Conservation (phyloP, 2,329 filamentous ascomycete species). For the Lasiodiplodia citricola region DNA sequence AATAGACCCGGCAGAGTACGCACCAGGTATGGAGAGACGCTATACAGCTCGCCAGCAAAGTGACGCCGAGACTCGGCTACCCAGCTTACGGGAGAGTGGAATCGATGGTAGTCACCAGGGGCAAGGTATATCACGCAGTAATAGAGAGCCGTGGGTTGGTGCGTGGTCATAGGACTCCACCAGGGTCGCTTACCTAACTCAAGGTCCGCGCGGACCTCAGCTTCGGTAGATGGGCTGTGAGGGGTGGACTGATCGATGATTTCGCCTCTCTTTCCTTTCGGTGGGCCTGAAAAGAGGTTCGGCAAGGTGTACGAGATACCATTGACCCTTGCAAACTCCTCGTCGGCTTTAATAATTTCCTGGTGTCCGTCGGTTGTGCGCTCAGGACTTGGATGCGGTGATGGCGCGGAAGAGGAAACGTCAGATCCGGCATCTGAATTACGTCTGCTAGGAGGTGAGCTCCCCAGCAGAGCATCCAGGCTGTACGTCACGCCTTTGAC, state of each 20-base stretch:
- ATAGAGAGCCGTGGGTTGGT: slow-evolving; percentile 72
- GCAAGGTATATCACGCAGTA: slow-evolving; percentile 96
- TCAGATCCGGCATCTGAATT: slow-evolving; percentile 55
- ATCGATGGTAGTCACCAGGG: slow-evolving; percentile 96
- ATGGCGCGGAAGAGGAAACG: slow-evolving; percentile 42
- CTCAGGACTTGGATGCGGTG: slow-evolving; percentile 41
- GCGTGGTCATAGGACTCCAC: slow-evolving; percentile 49
- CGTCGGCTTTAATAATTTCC: slow-evolving; percentile 76
- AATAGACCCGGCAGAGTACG: slow-evolving; percentile 92
- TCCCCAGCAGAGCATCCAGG: slow-evolving; percentile 86
- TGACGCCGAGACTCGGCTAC: slow-evolving; percentile 94
- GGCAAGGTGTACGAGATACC: slow-evolving; percentile 95
- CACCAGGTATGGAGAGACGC: slow-evolving; percentile 92
- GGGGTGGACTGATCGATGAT: slow-evolving; percentile 75
- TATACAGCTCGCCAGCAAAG: slow-evolving; percentile 95
- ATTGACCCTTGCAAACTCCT: slow-evolving; percentile 93
- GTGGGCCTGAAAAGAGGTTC: slow-evolving; percentile 77
- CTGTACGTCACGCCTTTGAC: slow-evolving; percentile 99
- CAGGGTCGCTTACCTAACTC: slow-evolving; percentile 65
- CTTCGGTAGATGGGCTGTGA: slow-evolving; percentile 73
- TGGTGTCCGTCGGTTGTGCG: slow-evolving; percentile 49
- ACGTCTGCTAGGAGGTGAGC: slow-evolving; percentile 36
- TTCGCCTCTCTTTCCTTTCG: slow-evolving; percentile 53
- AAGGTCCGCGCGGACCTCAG: slow-evolving; percentile 82
- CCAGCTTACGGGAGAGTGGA: slow-evolving; percentile 95